Conservation (phyloP, 2,329 filamentous ascomycete genomes). For the Cladorrhinum sp. region DNA sequence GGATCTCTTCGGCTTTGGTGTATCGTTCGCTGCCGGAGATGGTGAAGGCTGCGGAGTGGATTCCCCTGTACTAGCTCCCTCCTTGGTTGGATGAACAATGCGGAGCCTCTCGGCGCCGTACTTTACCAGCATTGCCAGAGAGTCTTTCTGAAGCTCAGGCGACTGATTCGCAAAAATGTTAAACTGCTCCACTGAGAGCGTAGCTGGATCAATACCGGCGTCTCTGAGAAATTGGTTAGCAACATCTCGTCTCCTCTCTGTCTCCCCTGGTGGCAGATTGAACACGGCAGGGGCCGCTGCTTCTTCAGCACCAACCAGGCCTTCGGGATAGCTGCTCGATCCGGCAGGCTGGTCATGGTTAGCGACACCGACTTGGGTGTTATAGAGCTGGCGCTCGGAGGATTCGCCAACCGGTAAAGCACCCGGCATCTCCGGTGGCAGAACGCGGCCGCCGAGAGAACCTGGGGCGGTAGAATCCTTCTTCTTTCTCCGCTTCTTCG, state of each 20-base stretch:
- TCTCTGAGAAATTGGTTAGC: slow-evolving; percentile 47
- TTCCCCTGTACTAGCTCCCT: slow-evolving; percentile 27
- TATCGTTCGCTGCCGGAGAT: slow-evolving; percentile 5
- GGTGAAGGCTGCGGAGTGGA: slow-evolving; percentile 27
- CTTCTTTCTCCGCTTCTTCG: slow-evolving; percentile 31
- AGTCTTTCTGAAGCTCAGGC: slow-evolving; percentile 52
- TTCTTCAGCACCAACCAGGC: slow-evolving; percentile 17
- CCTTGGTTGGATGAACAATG: slow-evolving; percentile 53
- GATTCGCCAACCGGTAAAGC: slow-evolving; percentile 23
- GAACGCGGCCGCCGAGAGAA: slow-evolving; percentile 12
- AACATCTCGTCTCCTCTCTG: slow-evolving; percentile 46
- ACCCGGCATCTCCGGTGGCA: slow-evolving; percentile 26
- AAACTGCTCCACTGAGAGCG: slow-evolving; percentile 55
- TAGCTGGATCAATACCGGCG: slow-evolving; percentile 49
- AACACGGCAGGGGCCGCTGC: slow-evolving; percentile 27
- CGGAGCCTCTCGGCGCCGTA: slow-evolving; percentile 57
- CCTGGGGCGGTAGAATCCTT: slow-evolving; percentile 22
- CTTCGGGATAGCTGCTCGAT: slow-evolving; percentile 20
- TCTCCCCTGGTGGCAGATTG: slow-evolving; percentile 45
- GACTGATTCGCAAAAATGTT: slow-evolving; percentile 60
- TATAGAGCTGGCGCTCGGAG: slow-evolving; percentile 20
- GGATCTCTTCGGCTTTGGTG: slow-evolving; percentile 27
- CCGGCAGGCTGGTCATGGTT: slow-evolving; percentile 5
- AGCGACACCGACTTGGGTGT: slow-evolving; percentile 9
- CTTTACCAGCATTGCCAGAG: slow-evolving; percentile 53